These are phyloP conservation scores for Barnettozyma wickerhamii DNA, from an alignment of 805 yeast species.

Conservation along the genomic window DNA sequence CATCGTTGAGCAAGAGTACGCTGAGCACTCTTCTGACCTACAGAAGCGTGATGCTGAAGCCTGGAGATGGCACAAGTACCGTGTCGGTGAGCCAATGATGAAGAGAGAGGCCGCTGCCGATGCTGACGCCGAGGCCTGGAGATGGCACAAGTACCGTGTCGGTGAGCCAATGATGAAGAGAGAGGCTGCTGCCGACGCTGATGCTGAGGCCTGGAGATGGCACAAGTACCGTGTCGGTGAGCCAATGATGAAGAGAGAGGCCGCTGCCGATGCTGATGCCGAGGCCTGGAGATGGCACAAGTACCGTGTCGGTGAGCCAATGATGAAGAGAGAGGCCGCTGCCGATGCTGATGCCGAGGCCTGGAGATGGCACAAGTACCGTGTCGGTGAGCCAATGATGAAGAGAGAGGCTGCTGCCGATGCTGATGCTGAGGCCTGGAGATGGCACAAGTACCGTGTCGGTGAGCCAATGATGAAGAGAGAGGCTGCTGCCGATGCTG, in stretches of 20 bases:
- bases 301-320: conserved; percentile 16
- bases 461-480: too few species aligned
- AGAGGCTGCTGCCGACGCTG: conserved; percentile 12
- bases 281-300: conserved; percentile 20
- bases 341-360: conserved; percentile 16
- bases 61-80: conserved; percentile 19
- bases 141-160: conserved; percentile 14
- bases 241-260: conserved; percentile 7
- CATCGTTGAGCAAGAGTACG: conserved; percentile 17
- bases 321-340: conserved; percentile 12
- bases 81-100: conserved; percentile 18
- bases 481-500: too few species aligned
- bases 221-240: conserved; percentile 8
- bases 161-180: conserved; percentile 19
- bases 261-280: conserved; percentile 16
- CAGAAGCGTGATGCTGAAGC: conserved; percentile 23
- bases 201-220: conserved; percentile 21
- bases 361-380: conserved; percentile 19
- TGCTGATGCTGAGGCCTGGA: conserved; percentile 10
- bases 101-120: conserved; percentile 20
- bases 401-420: conserved; percentile 21
- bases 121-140: conserved; percentile 24
- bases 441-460: conserved; percentile 2
- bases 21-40: conserved; percentile 9
- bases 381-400: conserved; percentile 18